Conservation (phyloP, 2,329 filamentous ascomycete genomes). For the Hysterium pulicare region DNA sequence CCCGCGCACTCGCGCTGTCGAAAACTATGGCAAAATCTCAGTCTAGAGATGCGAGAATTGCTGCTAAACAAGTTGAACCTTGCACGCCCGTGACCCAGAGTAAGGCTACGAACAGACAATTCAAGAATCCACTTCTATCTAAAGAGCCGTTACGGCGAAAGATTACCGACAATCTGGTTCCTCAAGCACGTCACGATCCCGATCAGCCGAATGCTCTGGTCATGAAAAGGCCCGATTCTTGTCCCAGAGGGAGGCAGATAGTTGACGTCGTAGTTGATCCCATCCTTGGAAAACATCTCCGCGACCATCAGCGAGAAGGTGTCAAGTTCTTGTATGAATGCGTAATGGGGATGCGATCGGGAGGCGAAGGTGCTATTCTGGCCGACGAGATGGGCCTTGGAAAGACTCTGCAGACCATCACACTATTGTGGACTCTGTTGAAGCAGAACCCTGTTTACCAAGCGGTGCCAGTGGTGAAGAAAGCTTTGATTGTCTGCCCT, state of each 20-base stretch:
- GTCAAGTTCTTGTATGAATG: conserved; percentile 72
- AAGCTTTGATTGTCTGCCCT: conserved; percentile 70
- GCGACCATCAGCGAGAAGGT: conserved; percentile 66
- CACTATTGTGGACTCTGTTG: conserved; percentile 67
- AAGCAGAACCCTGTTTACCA: conserved; percentile 68
- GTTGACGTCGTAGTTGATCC: conserved; percentile 74
- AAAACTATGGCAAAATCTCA: not conserved
- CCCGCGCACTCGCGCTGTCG: too few species aligned
- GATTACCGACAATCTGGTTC: conserved; percentile 43
- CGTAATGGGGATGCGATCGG: conserved; percentile 67
- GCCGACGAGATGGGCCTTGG: conserved; percentile 75
- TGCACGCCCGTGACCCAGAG: conserved; percentile 39
- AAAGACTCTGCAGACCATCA: conserved; percentile 71
- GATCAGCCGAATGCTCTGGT: conserved; percentile 58
- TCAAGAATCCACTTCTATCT: conserved; percentile 61
- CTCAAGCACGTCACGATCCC: conserved; percentile 65
- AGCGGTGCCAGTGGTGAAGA: conserved; percentile 60
- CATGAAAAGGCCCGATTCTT: conserved; percentile 59
- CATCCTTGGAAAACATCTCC: conserved; percentile 58
- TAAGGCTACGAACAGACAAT: conserved; percentile 44
- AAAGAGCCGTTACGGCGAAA: conserved; percentile 51
- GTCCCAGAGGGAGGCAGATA: conserved; percentile 60
- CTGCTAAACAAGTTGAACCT: conserved; percentile 37
- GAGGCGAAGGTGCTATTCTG: conserved; percentile 66
- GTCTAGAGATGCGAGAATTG: conserved; percentile 30